Base-by-base conservation (phyloP, 257 asterid species). In the Verbena officinalis region DNA sequence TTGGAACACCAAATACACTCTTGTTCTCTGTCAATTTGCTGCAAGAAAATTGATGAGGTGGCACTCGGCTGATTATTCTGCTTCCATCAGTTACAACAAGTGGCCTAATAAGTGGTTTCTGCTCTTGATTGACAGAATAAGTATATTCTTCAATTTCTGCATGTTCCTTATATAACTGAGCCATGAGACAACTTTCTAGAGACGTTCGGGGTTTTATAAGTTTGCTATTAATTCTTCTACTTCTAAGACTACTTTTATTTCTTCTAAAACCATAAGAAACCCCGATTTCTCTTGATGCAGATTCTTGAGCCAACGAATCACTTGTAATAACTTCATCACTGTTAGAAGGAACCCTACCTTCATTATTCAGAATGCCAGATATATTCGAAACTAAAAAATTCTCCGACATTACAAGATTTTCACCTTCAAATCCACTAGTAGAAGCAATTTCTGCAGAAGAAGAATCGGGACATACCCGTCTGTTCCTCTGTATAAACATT, bases 151-250 rank as follows among this genome's bases (percentile, higher is more conserved):
- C 89, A 70, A 65, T 64, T 59, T 75, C 75, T 51, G 73, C 74
- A 52, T 38, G 78, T 73, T 80, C 89, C 40, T 76, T 69, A 63
- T 78, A 87, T 60, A 86, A 74, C 82, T 92, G 96, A 63, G 97
- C 95, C 85, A 89, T 71, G 67, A 92, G 83, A 73, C 96, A 85
- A 75, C 97, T 87, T 76, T 92, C 90, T 55, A 92, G 80, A 68
- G 95, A 85, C 38, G 81, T 84, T 58, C 50, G 70, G 51, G 94
- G 96, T 50, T 78, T 84, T 54, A 79, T 19, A 51, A 67, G 40
- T 52, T 65, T 78, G 46, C 71, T 67, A 34, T 63, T 63, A 70
- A 72, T 72, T 66, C 76, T 50, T 71, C 80, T 78, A 77, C 84
- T 69, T 71, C 84, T 84, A 72, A 85, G 79, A 62, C 78, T 65